phyloP scores from a whole-genome alignment of 2,329 filamentous ascomycete species.

The Fusarium agapanthi region DNA sequence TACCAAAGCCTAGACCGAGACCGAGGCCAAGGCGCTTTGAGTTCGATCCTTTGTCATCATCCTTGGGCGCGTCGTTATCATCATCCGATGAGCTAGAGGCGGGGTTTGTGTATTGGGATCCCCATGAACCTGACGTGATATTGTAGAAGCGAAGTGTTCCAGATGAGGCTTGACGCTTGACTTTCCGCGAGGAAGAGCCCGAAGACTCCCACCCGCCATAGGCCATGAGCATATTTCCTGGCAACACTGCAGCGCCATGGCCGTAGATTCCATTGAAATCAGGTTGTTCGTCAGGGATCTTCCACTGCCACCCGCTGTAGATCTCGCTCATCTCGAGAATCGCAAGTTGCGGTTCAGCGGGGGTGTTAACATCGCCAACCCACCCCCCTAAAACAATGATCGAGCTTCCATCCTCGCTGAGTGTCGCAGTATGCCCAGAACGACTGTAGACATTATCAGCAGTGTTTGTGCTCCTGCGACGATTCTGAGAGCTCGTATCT shows the following conservation, averaged over 20 bases:
- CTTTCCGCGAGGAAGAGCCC: conserved; percentile 42
- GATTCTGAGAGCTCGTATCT: conserved; percentile 8
- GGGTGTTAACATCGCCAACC: conserved; percentile 81
- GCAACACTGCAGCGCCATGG: conserved; percentile 69
- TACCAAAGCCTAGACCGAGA: conserved; percentile 66
- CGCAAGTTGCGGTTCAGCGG: conserved; percentile 83
- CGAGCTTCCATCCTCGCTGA: conserved; percentile 80
- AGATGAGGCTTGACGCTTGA: conserved; percentile 47
- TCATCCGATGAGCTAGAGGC: conserved; percentile 16
- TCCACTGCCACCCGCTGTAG: conserved; percentile 80
- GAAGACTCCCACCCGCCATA: conserved; percentile 70
- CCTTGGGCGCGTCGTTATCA: conserved; percentile 36
- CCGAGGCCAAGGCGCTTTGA: conserved; percentile 37
- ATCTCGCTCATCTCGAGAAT: conserved; percentile 78
- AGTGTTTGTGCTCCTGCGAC: conserved; percentile 38
- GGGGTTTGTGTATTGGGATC: conserved; percentile 60
- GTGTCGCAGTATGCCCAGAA: conserved; percentile 86
- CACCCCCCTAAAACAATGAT: conserved; percentile 88
- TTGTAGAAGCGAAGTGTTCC: conserved; percentile 60
- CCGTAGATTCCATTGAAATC: conserved; percentile 63
- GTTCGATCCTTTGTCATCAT: conserved; percentile 25
- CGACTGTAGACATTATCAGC: conserved; percentile 72
- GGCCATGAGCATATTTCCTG: conserved; percentile 74
- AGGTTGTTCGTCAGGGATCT: conserved; percentile 63
- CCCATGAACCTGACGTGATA: conserved; percentile 65